These are phyloP conservation scores for Panus rudis DNA, from an alignment of 768 basidiomycete species.

Conservation along the genomic window DNA sequence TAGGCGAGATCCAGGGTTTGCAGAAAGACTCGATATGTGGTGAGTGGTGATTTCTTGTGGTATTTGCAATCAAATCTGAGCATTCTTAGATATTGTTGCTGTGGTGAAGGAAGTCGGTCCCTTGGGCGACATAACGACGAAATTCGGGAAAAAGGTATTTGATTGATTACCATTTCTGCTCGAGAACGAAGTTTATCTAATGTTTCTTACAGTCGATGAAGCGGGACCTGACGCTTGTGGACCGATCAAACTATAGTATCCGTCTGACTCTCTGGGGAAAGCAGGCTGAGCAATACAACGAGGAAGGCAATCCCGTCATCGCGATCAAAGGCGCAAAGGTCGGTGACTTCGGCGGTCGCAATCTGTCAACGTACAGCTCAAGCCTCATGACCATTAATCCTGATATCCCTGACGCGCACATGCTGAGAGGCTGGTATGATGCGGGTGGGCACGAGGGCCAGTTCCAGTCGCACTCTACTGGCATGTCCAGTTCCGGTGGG, in stretches of 20 bases:
- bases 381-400: constrained; percentile 83
- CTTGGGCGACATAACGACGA: constrained; percentile 65
- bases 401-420: constrained; percentile 84
- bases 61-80: background rate
- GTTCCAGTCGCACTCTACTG: constrained; percentile 68
- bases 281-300: constrained; percentile 77
- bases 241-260: constrained; percentile 70
- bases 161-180: background rate
- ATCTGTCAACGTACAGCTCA: constrained; percentile 74
- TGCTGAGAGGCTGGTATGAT: constrained; percentile 90
- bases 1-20: constrained; percentile 53
- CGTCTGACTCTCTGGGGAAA: constrained; percentile 94
- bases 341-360: constrained; percentile 85
- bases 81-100: constrained; percentile 69
- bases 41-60: constrained; percentile 27
- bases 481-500: constrained; percentile 28
- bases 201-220: constrained; percentile 57
- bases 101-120: constrained; percentile 75
- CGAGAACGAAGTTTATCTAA: constrained; percentile 1
- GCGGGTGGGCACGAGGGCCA: constrained; percentile 49
- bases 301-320: constrained; percentile 58
- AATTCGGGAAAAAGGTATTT: constrained; percentile 55
- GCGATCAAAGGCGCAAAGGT: constrained; percentile 95
- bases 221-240: constrained; percentile 85
- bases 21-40: constrained; percentile 82